Evolutionary conservation across 1,139 yeast genomes (phyloP), one percentile per base, ranked within the genome.

Genomic region (Protomyces pachydermus): DNA sequence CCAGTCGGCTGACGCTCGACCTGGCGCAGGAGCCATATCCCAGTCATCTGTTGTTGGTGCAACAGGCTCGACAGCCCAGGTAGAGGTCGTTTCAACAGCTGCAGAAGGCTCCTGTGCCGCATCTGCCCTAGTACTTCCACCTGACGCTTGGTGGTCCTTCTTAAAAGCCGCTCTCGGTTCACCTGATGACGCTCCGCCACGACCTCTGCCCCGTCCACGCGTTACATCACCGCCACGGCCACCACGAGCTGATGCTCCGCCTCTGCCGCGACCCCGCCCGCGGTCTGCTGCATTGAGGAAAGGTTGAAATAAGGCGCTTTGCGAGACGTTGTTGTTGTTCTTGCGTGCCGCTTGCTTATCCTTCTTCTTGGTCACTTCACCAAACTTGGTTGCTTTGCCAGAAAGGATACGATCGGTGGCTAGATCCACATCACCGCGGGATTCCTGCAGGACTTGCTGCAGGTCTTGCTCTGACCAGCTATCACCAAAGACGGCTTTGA

Each of bases 341-440:
- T 52, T 45, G 34, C 52, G 6, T 54, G 62, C 23, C 56, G 48
- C 18, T 18, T 42, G 52, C 62, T 42, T 51, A 16, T 58, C 62
- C 14, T 37, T 37, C 62, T 58, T 58, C 52, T 51, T 58, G 20
- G 62, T 58, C 45, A 58, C 62, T 58, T 58, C 62, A 1, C 62
- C 62, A 32, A 58, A 58, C 42, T 42, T 58, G 28, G 62, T 58
- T 18, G 62, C 62, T 37, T 58, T 50, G 12, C 62, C 62, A 18
- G 42, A 50, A 6, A 55, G 51, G 38, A 58, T 58, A 16, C 62
- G 56, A 25, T 55, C 45, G 32, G 54, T 58, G 8, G 62, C 62
- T 10, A 55, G 53, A 34, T 58, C 62, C 34, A 58, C 37, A 16
- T 58, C 62, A n/a, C 62, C 62, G 45, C 62, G 42, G 5, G 62